Conservation (phyloP, 2,329 filamentous ascomycete species). For the Plectosphaerella cucumerina region DNA sequence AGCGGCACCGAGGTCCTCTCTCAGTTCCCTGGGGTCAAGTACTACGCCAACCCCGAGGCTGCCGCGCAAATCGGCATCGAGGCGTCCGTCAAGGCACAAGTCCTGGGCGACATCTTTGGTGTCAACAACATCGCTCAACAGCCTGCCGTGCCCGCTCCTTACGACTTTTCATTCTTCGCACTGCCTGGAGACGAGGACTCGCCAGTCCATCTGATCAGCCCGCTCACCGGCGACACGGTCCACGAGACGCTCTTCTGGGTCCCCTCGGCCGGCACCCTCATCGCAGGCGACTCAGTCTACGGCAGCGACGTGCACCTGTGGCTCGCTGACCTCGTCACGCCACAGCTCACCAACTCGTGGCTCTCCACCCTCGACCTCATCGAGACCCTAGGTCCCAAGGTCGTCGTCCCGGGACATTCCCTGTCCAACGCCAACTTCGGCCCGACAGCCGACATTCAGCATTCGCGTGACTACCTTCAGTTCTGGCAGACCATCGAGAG, state of each 20-base stretch:
- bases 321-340: conserved; percentile 9
- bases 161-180: conserved; percentile 7
- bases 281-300: conserved; percentile 8
- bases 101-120: not conserved
- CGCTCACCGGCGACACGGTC: conserved; percentile 5
- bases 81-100: conserved; percentile 5
- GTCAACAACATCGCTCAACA: not conserved
- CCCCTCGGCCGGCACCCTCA: conserved; percentile 3
- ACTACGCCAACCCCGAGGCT: conserved; percentile 6
- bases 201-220: conserved; percentile 3
- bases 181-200: conserved; percentile 6
- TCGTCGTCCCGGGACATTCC: conserved; percentile 6
- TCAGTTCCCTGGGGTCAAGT: conserved; percentile 6
- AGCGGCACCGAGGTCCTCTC: conserved; percentile 4
- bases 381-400: not conserved
- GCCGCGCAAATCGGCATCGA: conserved; percentile 1
- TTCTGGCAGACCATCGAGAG: conserved; percentile 9
- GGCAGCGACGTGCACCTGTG: conserved; percentile 7
- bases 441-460: not conserved
- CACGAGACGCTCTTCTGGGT: conserved; percentile 8
- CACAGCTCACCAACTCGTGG: conserved; percentile 6
- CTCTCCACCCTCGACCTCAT: conserved; percentile 7
- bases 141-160: conserved; percentile 3
- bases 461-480: conserved; percentile 5
- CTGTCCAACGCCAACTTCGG: conserved; percentile 1